A percentile compares a stretch with the other conserved stretches of the same genome.
These are phyloP conservation scores for Lagenaria siceraria DNA, from an alignment of 306 rosid species.

Conservation along the genomic window DNA sequence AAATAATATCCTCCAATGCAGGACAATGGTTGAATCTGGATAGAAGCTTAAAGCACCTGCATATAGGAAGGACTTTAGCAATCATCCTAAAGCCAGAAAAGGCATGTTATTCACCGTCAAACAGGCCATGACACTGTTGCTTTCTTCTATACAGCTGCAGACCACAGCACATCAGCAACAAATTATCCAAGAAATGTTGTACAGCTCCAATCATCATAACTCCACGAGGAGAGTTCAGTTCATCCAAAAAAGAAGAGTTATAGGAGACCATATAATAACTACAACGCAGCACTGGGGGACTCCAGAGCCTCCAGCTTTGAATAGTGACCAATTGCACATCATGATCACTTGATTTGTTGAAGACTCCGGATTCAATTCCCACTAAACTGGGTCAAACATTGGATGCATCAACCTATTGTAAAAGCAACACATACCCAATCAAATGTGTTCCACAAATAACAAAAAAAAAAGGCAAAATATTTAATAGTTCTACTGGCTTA, in stretches of 20 bases:
- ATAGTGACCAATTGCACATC: slow-evolving; percentile 33
- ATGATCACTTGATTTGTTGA: slow-evolving; percentile 61
- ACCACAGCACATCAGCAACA: slow-evolving; percentile 65
- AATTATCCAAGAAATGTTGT: slow-evolving; percentile 47
- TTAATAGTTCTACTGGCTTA: slow-evolving; percentile 26
- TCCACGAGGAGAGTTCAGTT: slow-evolving; percentile 41
- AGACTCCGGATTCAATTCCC: slow-evolving; percentile 65
- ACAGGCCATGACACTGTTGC: slow-evolving; percentile 48
- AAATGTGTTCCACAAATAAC: slow-evolving; percentile 38
- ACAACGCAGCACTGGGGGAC: slow-evolving; percentile 40
- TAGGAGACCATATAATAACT: slow-evolving; percentile 40
- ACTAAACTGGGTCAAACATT: slow-evolving; percentile 51
- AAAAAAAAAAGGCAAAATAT: slow-evolving; percentile 13
- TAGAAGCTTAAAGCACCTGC: slow-evolving; percentile 55
- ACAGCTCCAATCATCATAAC: slow-evolving; percentile 73
- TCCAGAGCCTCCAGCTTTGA: slow-evolving; percentile 53
- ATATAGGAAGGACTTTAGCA: slow-evolving; percentile 39
- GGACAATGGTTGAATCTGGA: slow-evolving; percentile 22
- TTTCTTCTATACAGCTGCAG: slow-evolving; percentile 68
- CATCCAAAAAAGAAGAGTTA: slow-evolving; percentile 54
- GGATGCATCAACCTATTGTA: slow-evolving; percentile 77
- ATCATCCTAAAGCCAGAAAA: slow-evolving; percentile 31
- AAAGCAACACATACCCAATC: slow-evolving; percentile 73
- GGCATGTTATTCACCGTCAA: slow-evolving; percentile 58
- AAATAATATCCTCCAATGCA: slow-evolving; percentile 16